Evolutionary conservation across 2,329 filamentous ascomycete genomes (phyloP).

Genomic region (Aaosphaeria pasadenensis): DNA sequence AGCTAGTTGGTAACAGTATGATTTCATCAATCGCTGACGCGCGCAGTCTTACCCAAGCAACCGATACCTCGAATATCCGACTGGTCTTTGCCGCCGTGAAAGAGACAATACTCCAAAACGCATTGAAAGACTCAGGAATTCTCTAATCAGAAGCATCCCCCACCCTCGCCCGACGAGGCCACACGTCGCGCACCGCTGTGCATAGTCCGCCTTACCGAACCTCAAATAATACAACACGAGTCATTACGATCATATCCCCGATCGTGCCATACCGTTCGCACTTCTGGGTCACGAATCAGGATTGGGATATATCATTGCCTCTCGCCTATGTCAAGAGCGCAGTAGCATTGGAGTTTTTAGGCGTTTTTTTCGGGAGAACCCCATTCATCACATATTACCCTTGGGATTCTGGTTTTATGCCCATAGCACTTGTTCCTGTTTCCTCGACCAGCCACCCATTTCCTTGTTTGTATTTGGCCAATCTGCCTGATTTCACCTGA

Average conservation of each 20-base stretch:
- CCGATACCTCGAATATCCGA: conserved; percentile 96
- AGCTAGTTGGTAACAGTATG: neutral
- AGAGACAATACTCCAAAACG: conserved; percentile 97
- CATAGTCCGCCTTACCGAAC: conserved; percentile 19
- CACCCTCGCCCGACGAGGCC: conserved; percentile 9
- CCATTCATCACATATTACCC: conserved; percentile 12
- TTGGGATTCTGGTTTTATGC: conserved; percentile 13
- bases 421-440: conserved; percentile 13
- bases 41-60: conserved; percentile 91
- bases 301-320: conserved; percentile 35
- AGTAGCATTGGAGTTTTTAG: conserved; percentile 33
- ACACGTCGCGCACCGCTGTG: conserved; percentile 25
- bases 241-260: conserved; percentile 29
- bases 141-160: conserved; percentile 45
- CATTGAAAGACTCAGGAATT: conserved; percentile 96
- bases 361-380: conserved; percentile 16
- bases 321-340: conserved; percentile 32
- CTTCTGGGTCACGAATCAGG: conserved; percentile 32
- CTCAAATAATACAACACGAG: conserved; percentile 35
- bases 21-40: conserved; percentile 13
- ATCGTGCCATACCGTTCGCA: conserved; percentile 27
- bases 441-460: conserved; percentile 3
- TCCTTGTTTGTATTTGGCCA: conserved; percentile 6
- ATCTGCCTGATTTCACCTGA: conserved; percentile 1
- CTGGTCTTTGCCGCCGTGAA: conserved; percentile 98